These are phyloP conservation scores for Inga leiocalycina DNA, from an alignment of 306 rosid species.

Conservation along the genomic window DNA sequence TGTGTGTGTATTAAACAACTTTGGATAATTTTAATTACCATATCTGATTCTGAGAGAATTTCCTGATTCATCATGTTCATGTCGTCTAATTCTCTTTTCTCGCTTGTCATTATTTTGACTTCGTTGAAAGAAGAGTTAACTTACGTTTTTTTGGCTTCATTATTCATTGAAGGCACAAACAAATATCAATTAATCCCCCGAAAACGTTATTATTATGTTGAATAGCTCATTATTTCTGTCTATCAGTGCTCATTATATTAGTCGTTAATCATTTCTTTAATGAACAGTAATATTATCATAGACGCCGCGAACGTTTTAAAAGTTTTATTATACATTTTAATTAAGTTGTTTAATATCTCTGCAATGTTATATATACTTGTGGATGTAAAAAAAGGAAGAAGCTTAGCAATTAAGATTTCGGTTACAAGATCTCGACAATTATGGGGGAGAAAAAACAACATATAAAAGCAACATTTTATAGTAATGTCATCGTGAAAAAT, in stretches of 20 bases:
- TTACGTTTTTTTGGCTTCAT: background rate
- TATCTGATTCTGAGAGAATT: background rate
- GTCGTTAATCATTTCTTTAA: background rate
- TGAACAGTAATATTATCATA: background rate
- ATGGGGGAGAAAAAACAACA: background rate
- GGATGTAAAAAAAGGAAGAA: background rate
- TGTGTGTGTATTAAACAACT: background rate
- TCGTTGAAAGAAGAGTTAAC: background rate
- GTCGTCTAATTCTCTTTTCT: background rate
- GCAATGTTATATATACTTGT: background rate
- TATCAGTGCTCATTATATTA: background rate
- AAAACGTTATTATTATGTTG: background rate
- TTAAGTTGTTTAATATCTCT: background rate
- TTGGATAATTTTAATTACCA: background rate
- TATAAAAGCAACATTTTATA: background rate
- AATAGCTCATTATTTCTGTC: background rate
- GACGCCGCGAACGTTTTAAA: background rate
- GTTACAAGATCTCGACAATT: constrained; percentile 1
- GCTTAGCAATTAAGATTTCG: background rate
- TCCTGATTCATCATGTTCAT: background rate
- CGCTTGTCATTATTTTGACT: background rate
- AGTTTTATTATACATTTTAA: background rate
- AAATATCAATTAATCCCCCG: background rate
- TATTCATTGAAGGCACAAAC: background rate
- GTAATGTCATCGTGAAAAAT: constrained; percentile 15